These are phyloP conservation scores for Beta lomatogona DNA, from an alignment of 179 eudicot species.

Conservation along the genomic window DNA sequence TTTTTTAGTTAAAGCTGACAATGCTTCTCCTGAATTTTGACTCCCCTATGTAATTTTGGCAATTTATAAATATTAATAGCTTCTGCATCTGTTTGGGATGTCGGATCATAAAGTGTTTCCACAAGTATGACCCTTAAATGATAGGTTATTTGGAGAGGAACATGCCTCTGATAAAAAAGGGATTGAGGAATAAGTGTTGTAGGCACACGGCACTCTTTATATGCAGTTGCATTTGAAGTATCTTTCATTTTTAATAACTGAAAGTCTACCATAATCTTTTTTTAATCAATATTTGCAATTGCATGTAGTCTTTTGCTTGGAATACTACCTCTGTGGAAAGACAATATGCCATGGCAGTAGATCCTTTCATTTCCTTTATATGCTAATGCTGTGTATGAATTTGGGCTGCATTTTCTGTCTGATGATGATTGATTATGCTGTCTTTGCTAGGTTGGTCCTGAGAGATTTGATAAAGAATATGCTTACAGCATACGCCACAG, in stretches of 20 bases:
- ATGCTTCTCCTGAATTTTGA: not conserved
- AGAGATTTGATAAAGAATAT: constrained; percentile 95
- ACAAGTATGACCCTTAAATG: too few species aligned
- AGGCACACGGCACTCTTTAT: not conserved
- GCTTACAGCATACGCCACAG: constrained; percentile 90
- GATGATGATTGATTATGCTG: constrained; percentile 2
- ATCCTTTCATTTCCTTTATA: not conserved
- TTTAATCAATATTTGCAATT: not conserved
- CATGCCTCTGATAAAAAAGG: not conserved
- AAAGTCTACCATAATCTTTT: not conserved
- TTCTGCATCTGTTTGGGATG: too few species aligned
- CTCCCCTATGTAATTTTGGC: not conserved
- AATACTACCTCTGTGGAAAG: not conserved
- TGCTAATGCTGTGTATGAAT: not conserved
- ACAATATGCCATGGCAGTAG: not conserved
- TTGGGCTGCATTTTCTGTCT: not conserved
- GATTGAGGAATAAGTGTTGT: not conserved
- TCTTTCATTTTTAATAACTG: not conserved
- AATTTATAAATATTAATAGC: too few species aligned
- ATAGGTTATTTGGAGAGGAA: not conserved
- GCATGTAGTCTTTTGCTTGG: not conserved
- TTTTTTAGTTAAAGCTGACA: not conserved
- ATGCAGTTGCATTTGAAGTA: not conserved
- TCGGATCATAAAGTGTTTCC: too few species aligned
- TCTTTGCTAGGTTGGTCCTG: constrained; percentile 64